Percentiles rank a stretch among this genome's conserved stretches.
Evolutionary conservation across 768 basidiomycete genomes (phyloP).

Genomic region (Dacryopinax spathularia): DNA sequence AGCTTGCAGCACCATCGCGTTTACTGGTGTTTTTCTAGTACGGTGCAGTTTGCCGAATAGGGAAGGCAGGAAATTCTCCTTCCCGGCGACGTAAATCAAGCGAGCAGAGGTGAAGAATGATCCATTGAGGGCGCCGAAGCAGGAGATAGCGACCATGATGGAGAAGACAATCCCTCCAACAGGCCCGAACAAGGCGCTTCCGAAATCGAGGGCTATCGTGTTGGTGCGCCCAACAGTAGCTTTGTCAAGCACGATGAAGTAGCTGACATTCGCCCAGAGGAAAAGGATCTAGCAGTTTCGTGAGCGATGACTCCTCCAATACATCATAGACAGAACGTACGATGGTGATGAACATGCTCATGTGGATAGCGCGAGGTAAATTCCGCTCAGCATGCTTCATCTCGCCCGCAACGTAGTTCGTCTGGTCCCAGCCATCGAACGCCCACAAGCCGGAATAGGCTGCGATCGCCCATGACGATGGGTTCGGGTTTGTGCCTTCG

Average conservation of each 20-base stretch:
- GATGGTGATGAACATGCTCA: slow-evolving; percentile 73
- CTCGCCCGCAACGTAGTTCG: slow-evolving; percentile 80
- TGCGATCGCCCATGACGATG: slow-evolving; percentile 80
- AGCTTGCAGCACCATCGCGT: slow-evolving; percentile 72
- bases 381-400: slow-evolving; percentile 70
- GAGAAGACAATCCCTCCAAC: slow-evolving; percentile 81
- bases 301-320: background rate
- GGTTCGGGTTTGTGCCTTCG: slow-evolving; percentile 54
- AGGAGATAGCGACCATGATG: slow-evolving; percentile 81
- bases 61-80: slow-evolving; percentile 73
- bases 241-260: slow-evolving; percentile 86
- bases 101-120: slow-evolving; percentile 65
- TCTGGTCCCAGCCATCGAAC: slow-evolving; percentile 82
- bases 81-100: slow-evolving; percentile 76
- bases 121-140: slow-evolving; percentile 88
- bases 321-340: slow-evolving; percentile 29
- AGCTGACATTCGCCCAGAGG: slow-evolving; percentile 69
- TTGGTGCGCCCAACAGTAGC: slow-evolving; percentile 68
- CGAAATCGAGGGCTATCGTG: slow-evolving; percentile 85
- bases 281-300: slow-evolving; percentile 44
- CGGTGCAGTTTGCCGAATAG: slow-evolving; percentile 67
- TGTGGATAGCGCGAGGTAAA: slow-evolving; percentile 76
- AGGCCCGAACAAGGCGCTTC: slow-evolving; percentile 69
- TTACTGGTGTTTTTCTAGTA: slow-evolving; percentile 68
- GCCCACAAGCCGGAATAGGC: slow-evolving; percentile 93